Evolutionary conservation across 768 basidiomycete species (phyloP), one percentile per base, ranked within the genome.

Genomic region (Pleurotus giganteus): DNA sequence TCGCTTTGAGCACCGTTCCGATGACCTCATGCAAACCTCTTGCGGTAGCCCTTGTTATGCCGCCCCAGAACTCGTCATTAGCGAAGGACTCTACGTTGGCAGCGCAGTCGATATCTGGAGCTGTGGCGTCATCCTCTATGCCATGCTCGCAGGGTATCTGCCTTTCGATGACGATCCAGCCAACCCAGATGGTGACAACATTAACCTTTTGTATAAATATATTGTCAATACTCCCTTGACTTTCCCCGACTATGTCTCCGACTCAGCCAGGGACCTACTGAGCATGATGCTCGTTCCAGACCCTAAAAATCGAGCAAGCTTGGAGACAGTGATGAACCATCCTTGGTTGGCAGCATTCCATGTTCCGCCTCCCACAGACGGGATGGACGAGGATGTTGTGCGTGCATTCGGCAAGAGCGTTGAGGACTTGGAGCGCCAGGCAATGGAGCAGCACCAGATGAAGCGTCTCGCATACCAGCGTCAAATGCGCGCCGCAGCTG

Each of bases 121-220:
- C 29, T 97, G 94, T 59, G 94, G 94, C 34, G 94, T 97, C 56
- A 97, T 97, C 63, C 79, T 97, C 4, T 97, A 97, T 66, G 94
- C 94, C 56, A 97, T 97, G 94, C 83, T 97, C 15, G 94, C 94
- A 1, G 94, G 94, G 8, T 96, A 96, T 66, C 87, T 97, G n/a
- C 97, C 97, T 21, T 99, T 98, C 71, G 97, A 98, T 71, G 97
- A 98, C 70, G 97, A 99, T 71, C 97, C 97, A 1, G 89, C 87
- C 26, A 99, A 98, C 68, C 97, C 97, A 3, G 97, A 98, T 54
- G 97, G 97, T 56, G 96, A 99, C 75, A 98, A 99, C 74, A 99
- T 98, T 76, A 98, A 98, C 66, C 82, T 98, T 4, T 74, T 99
- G 44, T 98, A 99, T 84, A 93, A 91, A 68, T 98, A 99, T 73